Base-by-base conservation (phyloP, 805 yeast genomes). In the Nakazawaea ishiwadae region DNA sequence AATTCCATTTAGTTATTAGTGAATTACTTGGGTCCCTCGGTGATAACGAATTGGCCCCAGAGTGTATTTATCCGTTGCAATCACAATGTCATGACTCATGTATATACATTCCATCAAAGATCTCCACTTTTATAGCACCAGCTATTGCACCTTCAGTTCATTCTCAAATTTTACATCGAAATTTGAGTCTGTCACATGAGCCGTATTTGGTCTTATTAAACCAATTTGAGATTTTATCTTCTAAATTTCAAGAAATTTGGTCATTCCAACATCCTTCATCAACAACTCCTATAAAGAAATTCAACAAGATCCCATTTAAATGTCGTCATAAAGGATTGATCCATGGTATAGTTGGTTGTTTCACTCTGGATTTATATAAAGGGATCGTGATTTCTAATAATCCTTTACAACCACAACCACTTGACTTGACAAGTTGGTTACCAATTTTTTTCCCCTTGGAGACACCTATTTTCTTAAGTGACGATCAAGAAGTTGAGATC, bases 11-110 rank as follows among this genome's bases (percentile, higher is more conserved):
- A 32, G 72, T 89, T 7, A 70, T 91, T 1, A 83, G 95, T 33
- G 97, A 90, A 57, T 63, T 91, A 6, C 59, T 90, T 20, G 97
- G 97, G 5, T 85, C 96, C 12, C 84, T 91, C 63, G 97, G 96
- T 4, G 91, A 95, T 58, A 91, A 90, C 59, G 97, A 90, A 56
- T 67, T 87, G 14, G 73, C 86, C 7, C 97, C 98, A 0, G 98
- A 90, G 56, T 81, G 93, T 44, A 58, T 87, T 3, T 65, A 64
- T 34, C 62, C 70, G 1, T 52, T 69, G 14, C 71, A 73, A 39
- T 48, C 52, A 36, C 50, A 54, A 50, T 45, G 71, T 51, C 70
- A 75, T 59, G 50, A 73, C 58, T 40, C 61, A 50, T 83, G 86
- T 2, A 59, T 77, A 16, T 79, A 75, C 60, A 81, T 84, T 28